These are phyloP conservation scores for Pseudozyma pruni DNA, from an alignment of 1,284 basidiomycete species.

Conservation along the genomic window DNA sequence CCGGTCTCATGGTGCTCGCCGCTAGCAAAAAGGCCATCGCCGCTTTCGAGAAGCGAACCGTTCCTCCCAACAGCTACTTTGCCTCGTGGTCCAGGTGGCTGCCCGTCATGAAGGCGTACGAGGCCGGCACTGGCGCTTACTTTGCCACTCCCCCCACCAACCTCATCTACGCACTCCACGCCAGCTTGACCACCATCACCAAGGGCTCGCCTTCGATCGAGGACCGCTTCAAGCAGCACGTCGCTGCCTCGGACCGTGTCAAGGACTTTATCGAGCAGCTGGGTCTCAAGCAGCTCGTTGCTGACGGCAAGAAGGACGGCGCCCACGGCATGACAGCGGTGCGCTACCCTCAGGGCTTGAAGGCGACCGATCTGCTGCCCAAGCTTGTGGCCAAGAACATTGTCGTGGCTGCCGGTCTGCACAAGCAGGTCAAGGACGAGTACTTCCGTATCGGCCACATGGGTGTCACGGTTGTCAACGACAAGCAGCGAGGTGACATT, in stretches of 20 bases:
- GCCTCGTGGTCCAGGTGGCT: constrained; percentile 72
- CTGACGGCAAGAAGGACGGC: constrained; percentile 63
- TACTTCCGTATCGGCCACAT: constrained; percentile 77
- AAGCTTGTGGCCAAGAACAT: constrained; percentile 77
- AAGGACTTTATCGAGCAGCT: constrained; percentile 76
- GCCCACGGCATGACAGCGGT: constrained; percentile 68
- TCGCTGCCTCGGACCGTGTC: constrained; percentile 77
- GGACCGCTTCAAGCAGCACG: constrained; percentile 83
- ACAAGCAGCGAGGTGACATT: constrained; percentile 73
- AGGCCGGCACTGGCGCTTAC: constrained; percentile 63
- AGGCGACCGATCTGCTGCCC: constrained; percentile 57
- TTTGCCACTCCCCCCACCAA: constrained; percentile 77
- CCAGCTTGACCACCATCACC: constrained; percentile 80
- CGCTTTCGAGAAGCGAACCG: constrained; percentile 77
- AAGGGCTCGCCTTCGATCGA: constrained; percentile 74
- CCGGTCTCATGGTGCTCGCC: constrained; percentile 86
- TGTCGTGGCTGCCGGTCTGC: constrained; percentile 88
- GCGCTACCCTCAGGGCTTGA: constrained; percentile 61
- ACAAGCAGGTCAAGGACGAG: constrained; percentile 84
- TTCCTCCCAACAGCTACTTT: constrained; percentile 83
- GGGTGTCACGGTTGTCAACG: constrained; percentile 83
- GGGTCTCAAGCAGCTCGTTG: constrained; percentile 73
- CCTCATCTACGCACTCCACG: constrained; percentile 88
- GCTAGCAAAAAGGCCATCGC: constrained; percentile 83
- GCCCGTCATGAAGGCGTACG: constrained; percentile 67